Percentiles rank a stretch among this genome's conserved stretches.
These are phyloP conservation scores for Discostella pseudostelligera DNA, from an alignment of 108 stramenopile genomes.

Conservation along the genomic window DNA sequence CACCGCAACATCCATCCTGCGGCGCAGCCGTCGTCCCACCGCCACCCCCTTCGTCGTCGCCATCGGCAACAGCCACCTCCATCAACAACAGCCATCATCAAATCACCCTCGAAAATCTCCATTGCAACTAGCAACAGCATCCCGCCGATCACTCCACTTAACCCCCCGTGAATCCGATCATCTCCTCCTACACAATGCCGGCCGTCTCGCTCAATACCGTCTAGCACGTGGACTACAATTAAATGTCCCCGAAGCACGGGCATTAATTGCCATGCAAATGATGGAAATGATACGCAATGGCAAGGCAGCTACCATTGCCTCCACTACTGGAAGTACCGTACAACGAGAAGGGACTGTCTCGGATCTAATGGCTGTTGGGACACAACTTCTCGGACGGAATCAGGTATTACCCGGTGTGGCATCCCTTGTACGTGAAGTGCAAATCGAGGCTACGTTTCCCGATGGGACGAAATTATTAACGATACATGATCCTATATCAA, in stretches of 20 bases:
- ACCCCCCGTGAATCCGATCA: slow-evolving; percentile 90
- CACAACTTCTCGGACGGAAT: slow-evolving; percentile 74
- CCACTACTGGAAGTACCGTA: not conserved
- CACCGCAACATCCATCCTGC: not conserved
- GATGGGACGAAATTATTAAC: slow-evolving; percentile 98
- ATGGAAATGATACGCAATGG: slow-evolving; percentile 95
- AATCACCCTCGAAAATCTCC: too few species aligned
- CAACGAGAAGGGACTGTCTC: slow-evolving; percentile 61
- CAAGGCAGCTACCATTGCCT: slow-evolving; percentile 4
- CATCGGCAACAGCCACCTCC: not conserved
- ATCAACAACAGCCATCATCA: not conserved
- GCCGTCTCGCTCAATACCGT: slow-evolving; percentile 91
- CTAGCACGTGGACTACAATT: slow-evolving; percentile 88
- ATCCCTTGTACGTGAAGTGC: slow-evolving; percentile 83
- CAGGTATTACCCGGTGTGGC: slow-evolving; percentile 91
- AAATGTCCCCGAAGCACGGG: slow-evolving; percentile 88
- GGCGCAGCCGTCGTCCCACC: not conserved
- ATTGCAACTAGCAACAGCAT: too few species aligned
- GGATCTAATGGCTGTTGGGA: slow-evolving; percentile 87
- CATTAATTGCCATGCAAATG: slow-evolving; percentile 91
- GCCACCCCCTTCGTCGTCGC: not conserved
- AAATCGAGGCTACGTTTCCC: slow-evolving; percentile 97
- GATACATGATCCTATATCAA: slow-evolving; percentile 84
- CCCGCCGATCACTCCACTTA: slow-evolving; percentile 45
- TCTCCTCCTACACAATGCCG: slow-evolving; percentile 80